Percentiles rank a stretch among this genome's conserved stretches.
These are phyloP conservation scores for Olyra latifolia DNA, from an alignment of 176 grass and related monocot species.

Conservation along the genomic window DNA sequence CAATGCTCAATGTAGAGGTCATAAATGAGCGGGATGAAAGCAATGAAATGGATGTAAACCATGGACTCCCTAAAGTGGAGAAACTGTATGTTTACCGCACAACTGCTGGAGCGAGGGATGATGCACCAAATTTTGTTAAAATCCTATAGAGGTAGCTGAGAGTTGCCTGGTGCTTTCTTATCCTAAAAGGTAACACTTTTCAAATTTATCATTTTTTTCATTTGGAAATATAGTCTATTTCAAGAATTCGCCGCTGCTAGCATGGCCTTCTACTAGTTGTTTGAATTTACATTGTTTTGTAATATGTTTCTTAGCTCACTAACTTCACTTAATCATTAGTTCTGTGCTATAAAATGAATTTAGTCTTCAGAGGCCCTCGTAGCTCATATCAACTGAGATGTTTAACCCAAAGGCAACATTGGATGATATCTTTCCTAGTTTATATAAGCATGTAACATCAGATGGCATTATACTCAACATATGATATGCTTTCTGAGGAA, in stretches of 20 bases:
- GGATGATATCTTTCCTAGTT: not conserved
- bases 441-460: not conserved
- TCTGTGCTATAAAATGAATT: not conserved
- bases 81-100: constrained; percentile 84
- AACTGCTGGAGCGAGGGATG: constrained; percentile 60
- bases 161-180: constrained; percentile 27
- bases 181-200: constrained; percentile 28
- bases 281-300: not conserved
- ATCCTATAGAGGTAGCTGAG: constrained; percentile 60
- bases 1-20: constrained; percentile 77
- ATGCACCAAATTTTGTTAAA: constrained; percentile 77
- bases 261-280: not conserved
- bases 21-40: constrained; percentile 56
- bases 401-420: not conserved
- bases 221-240: not conserved
- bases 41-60: constrained; percentile 52
- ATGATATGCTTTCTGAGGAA: constrained; percentile 6
- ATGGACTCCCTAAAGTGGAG: constrained; percentile 46
- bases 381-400: not conserved
- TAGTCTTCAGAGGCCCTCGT: not conserved
- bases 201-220: not conserved
- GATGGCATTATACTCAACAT: not conserved
- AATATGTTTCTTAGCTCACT: not conserved
- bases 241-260: not conserved
- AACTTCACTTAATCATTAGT: not conserved